Base-by-base conservation (phyloP, 805 yeast genomes). In the Yarrowia alimentaria region DNA sequence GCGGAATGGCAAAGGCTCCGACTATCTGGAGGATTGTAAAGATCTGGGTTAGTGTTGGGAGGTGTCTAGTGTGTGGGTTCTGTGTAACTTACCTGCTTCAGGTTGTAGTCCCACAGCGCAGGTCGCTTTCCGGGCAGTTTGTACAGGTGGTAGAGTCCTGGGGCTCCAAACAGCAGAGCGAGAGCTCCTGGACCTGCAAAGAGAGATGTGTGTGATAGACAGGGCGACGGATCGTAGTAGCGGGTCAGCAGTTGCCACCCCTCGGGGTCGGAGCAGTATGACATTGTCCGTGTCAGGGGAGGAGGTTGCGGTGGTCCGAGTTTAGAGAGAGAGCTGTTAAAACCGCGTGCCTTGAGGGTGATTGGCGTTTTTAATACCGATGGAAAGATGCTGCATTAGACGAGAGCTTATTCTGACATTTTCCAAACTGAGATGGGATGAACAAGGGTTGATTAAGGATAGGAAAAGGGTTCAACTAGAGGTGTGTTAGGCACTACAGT, bases 201-300 rank as follows among this genome's bases (percentile, higher is more conserved):
- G 17, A 43, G 20, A 10, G 31, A 13, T 11, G 30, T 32, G 12
- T 43, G 50, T 4, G 50, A 43, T 11, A 43, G 29, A 16, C 50
- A 43, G 9, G 50, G 50, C 30, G 50, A 21, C 8, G 30, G 22
- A 11, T 43, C 50, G 37, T 43, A 43, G 50, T 43, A 43, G 17
- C 37, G 37, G 17, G 50, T 30, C 20, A 43, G 37, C 35, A 43
- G 29, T 6, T 43, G 35, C 50, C 50, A 43, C 37, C 50, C 50
- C 24, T 43, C 50, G 25, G 33, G 25, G 47, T 40, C 33, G 6
- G 47, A 26, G n/a, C 47, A 40, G 18, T 26, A 40, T 3, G 47
- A 28, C 47, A 40, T 40, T 28, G 47, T 26, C 12, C 21, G n/a
- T 21, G 19, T 9, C n/a, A n/a, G n/a, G n/a, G n/a, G n/a, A n/a